These are phyloP conservation scores for Botryosphaeria dothidea DNA, from an alignment of 2,329 filamentous ascomycete genomes.

Conservation along the genomic window DNA sequence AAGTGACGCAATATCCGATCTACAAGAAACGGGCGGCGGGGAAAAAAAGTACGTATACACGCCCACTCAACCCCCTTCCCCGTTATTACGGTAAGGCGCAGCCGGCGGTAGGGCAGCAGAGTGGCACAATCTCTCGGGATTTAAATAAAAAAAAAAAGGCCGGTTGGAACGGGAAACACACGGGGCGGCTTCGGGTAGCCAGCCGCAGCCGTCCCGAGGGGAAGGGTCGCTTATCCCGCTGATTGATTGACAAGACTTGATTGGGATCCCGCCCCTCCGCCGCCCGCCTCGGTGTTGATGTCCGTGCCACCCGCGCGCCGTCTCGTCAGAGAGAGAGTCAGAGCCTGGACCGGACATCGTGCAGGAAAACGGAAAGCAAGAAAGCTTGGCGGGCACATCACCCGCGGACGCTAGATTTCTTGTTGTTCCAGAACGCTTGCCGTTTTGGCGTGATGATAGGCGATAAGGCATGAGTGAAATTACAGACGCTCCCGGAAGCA, in stretches of 20 bases:
- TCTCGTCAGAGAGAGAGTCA: too few relatives aligned
- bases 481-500: too few relatives aligned
- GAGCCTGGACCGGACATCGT: not conserved
- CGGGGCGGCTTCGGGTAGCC: not conserved
- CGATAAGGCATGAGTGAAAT: too few relatives aligned
- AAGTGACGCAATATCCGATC: conserved; percentile 9
- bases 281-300: not conserved
- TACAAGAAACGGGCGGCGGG: not conserved
- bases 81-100: not conserved
- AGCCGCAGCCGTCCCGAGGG: not conserved
- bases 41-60: too few relatives aligned
- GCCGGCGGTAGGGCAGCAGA: not conserved
- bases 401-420: not conserved
- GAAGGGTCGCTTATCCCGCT: not conserved
- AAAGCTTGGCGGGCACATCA: not conserved
- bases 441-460: not conserved
- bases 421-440: not conserved
- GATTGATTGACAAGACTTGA: not conserved
- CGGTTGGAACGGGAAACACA: not conserved
- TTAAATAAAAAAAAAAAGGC: too few relatives aligned
- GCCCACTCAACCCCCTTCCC: too few relatives aligned
- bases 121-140: too few relatives aligned
- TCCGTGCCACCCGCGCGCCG: not conserved
- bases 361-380: not conserved
- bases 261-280: not conserved